These are phyloP conservation scores for Kondoa subrosea DNA, from an alignment of 768 basidiomycete genomes.

Conservation along the genomic window DNA sequence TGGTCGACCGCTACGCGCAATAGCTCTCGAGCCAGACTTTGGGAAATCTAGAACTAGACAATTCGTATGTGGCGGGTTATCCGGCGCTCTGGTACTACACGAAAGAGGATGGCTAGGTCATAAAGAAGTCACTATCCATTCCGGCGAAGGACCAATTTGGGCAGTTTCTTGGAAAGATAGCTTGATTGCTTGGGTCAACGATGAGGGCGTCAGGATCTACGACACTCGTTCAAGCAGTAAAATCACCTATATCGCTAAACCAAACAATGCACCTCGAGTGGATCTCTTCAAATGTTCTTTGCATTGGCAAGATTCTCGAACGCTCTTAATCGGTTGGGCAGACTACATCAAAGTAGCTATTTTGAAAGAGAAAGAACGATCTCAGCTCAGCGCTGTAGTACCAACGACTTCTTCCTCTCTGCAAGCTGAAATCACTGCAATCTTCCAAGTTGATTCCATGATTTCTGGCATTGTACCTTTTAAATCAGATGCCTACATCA, in stretches of 20 bases:
- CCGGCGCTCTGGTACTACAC: constrained; percentile 64
- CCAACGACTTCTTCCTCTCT: constrained; percentile 28
- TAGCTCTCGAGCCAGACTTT: constrained; percentile 81
- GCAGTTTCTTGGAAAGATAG: constrained; percentile 66
- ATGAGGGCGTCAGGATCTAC: constrained; percentile 88
- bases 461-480: constrained; percentile 70
- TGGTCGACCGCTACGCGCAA: constrained; percentile 75
- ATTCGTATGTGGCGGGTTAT: constrained; percentile 81
- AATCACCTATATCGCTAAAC: constrained; percentile 71
- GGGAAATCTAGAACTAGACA: constrained; percentile 56
- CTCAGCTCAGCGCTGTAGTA: constrained; percentile 8
- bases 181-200: constrained; percentile 92
- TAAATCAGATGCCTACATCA: constrained; percentile 41
- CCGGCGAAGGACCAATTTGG: constrained; percentile 79
- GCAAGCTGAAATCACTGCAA: constrained; percentile 71
- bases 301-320: constrained; percentile 80
- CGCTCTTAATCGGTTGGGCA: constrained; percentile 71
- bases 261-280: constrained; percentile 63
- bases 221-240: constrained; percentile 60
- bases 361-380: constrained; percentile 8
- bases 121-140: constrained; percentile 55
- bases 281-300: constrained; percentile 88
- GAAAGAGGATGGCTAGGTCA: constrained; percentile 96
- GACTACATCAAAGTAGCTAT: constrained; percentile 70
- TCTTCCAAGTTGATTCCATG: constrained; percentile 90